Percentiles rank a stretch among this genome's conserved stretches.
Conservation (phyloP, 2,329 filamentous ascomycete species). For the Alternaria burnsii region DNA sequence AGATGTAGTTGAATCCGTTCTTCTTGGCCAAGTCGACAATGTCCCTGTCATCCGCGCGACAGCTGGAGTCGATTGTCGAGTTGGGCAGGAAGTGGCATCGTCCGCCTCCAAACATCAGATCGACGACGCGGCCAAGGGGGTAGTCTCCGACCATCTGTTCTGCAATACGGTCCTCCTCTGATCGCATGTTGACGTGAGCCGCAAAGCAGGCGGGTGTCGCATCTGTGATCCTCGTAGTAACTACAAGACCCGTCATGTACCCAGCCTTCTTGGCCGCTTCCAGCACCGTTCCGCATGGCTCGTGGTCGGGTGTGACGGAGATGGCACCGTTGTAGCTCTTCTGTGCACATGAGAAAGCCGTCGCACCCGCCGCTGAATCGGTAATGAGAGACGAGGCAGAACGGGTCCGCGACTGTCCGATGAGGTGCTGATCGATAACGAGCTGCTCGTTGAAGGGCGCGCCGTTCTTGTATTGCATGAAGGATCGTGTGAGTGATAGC, state of each 20-base stretch:
- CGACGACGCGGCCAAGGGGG: conserved; percentile 84
- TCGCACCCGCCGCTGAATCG: conserved; percentile 95
- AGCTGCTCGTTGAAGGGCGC: conserved; percentile 80
- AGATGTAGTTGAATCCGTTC: conserved; percentile 82
- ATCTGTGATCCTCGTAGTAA: conserved; percentile 94
- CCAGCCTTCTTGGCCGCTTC: conserved; percentile 93
- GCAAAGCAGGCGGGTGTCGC: conserved; percentile 96
- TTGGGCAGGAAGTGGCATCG: conserved; percentile 93
- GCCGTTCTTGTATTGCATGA: conserved; percentile 77
- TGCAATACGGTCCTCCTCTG: conserved; percentile 89
- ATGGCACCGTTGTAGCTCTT: conserved; percentile 99
- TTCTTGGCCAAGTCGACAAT: conserved; percentile 76
- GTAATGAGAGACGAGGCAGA: conserved; percentile 87
- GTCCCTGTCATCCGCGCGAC: conserved; percentile 80
- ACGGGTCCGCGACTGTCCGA: conserved; percentile 87
- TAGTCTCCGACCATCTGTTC: conserved; percentile 91
- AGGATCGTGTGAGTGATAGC: conserved; percentile 84
- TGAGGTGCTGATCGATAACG: conserved; percentile 84
- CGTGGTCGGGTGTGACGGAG: conserved; percentile 82
- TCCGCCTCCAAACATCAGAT: conserved; percentile 92
- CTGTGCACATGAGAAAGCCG: conserved; percentile 88
- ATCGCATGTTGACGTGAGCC: conserved; percentile 80
- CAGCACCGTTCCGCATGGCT: conserved; percentile 88
- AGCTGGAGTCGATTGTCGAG: conserved; percentile 74
- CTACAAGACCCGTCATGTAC: conserved; percentile 91